Base-by-base conservation (phyloP, 2,329 filamentous ascomycete genomes). In the Fusarium haematococcum region DNA sequence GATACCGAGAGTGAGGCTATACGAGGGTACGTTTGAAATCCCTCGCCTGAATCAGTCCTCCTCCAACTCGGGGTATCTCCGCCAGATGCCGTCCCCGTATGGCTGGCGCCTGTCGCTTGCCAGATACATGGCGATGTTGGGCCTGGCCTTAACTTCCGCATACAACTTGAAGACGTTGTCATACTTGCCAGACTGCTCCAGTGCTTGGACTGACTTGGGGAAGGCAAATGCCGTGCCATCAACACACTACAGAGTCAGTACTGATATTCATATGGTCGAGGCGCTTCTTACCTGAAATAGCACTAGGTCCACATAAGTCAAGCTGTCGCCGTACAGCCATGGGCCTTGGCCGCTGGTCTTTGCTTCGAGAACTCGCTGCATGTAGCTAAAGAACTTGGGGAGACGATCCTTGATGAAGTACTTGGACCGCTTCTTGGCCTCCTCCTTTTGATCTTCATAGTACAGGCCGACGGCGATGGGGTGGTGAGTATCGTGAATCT, bases 401-500 rank as follows among this genome's bases (percentile, higher is more conserved):
- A 95, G 84, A 1, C 94, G 86, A 50, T 85, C 87, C 63, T 87
- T 83, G 10, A 91, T 84, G 67, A 91, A 94, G 65, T 91, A 86
- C 48, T 84, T 84, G 10, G 89, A 86, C 70, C 86, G 88, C 68
- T 85, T 86, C 78, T 91, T 83, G 18, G 91, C 86, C 80, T 94
- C 93, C 1, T 86, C 84, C 80, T 92, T 94, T 82, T 96, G 94
- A 30, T 95, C 92, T 78, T 95, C 92, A 77, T 95, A 96, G 80
- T 91, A 93, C 6, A 88, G 79, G 2, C 81, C 79, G 0, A 84
- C 79, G 2, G 89, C 86, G 61, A 94, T 84, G 1, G 94, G 94
- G 78, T 96, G 94, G 80, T 96, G 94, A 30, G 90, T 91, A 76
- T 95, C 92, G 79, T 95, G 94, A 1, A 90, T 81, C 83, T 95